phyloP scores from a whole-genome alignment of 1,284 basidiomycete genomes.

The Thelephora terrestris region DNA sequence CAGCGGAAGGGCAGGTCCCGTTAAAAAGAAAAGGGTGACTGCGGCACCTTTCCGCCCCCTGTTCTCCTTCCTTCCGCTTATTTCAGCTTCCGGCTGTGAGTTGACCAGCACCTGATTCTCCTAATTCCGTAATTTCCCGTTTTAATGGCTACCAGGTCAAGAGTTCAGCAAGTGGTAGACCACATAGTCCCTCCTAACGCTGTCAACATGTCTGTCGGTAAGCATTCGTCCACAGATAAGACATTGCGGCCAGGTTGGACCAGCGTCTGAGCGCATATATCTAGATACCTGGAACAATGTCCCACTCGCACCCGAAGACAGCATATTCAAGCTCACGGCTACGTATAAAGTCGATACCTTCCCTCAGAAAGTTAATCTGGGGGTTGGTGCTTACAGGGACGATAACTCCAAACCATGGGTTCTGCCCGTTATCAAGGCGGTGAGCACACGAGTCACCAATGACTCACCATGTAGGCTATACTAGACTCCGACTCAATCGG shows the following conservation, averaged over 20 bases:
- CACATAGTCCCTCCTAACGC: conserved; percentile 13
- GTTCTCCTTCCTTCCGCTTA: too few relatives aligned
- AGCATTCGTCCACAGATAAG: conserved; percentile 34
- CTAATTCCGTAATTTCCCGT: too few relatives aligned
- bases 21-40: too few relatives aligned
- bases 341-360: conserved; percentile 79
- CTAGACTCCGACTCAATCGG: neutral
- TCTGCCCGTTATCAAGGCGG: conserved; percentile 87
- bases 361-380: conserved; percentile 84
- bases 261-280: conserved; percentile 20
- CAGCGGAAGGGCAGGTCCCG: too few relatives aligned
- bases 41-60: too few relatives aligned
- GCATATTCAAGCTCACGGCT: conserved; percentile 89
- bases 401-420: conserved; percentile 83
- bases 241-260: conserved; percentile 5
- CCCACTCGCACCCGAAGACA: conserved; percentile 76
- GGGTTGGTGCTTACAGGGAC: conserved; percentile 85
- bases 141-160: conserved; percentile 17
- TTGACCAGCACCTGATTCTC: too few relatives aligned
- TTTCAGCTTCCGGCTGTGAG: too few relatives aligned
- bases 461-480: conserved; percentile 2
- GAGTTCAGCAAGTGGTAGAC: conserved; percentile 18
- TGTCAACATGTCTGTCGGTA: conserved; percentile 14
- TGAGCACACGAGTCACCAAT: conserved; percentile 21
- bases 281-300: conserved; percentile 59